phyloP scores from a whole-genome alignment of 371 early-diverging fungal species.

The Dinochytrium kinnereticum region DNA sequence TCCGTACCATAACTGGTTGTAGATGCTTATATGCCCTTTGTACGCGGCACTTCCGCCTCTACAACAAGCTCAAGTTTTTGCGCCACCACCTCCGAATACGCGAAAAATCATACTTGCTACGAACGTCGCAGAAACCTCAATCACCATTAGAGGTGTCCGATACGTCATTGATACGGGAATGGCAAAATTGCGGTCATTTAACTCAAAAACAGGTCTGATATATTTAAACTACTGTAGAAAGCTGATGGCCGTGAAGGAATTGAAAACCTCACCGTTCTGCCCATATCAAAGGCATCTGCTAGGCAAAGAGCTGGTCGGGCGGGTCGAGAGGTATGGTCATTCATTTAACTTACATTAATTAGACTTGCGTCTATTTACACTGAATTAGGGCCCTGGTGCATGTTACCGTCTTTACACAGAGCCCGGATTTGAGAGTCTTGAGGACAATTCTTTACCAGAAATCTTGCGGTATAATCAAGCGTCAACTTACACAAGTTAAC shows the following conservation, averaged over 20 bases:
- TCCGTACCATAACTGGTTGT: not conserved
- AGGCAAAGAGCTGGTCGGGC: constrained; percentile 97
- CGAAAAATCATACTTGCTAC: constrained; percentile 84
- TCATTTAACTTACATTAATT: not conserved
- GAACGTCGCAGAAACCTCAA: constrained; percentile 90
- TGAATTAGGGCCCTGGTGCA: constrained; percentile 65
- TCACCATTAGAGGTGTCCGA: constrained; percentile 82
- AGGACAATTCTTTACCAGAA: constrained; percentile 90
- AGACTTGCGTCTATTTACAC: not conserved
- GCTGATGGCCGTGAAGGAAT: constrained; percentile 43
- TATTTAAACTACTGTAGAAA: not conserved
- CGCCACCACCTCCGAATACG: constrained; percentile 48
- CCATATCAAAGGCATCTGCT: constrained; percentile 94
- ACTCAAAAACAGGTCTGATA: constrained; percentile 42
- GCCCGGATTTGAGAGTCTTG: constrained; percentile 76
- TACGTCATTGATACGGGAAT: constrained; percentile 83
- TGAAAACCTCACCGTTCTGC: constrained; percentile 84
- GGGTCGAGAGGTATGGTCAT: constrained; percentile 92
- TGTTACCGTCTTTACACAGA: constrained; percentile 97
- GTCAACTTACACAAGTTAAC: not conserved
- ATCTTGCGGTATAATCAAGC: constrained; percentile 69
- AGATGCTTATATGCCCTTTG: constrained; percentile 55
- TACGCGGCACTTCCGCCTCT: constrained; percentile 55
- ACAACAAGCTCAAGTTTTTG: constrained; percentile 54
- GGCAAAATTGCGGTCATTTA: constrained; percentile 60